Evolutionary conservation across 2,329 filamentous ascomycete species (phyloP).

Genomic region (Shiraia bambusicola): DNA sequence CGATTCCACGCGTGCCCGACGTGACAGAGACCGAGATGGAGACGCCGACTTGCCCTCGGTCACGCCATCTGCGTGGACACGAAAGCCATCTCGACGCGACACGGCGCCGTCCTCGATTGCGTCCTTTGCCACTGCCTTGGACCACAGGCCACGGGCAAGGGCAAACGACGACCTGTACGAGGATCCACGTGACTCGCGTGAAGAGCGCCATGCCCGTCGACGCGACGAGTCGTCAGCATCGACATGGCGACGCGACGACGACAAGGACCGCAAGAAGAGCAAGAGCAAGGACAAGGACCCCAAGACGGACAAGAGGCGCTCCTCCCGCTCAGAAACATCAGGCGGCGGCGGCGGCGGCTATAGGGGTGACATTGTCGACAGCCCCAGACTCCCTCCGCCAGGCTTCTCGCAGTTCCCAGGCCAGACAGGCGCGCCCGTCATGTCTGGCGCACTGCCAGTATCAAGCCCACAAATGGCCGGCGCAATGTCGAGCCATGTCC

Average conservation of each 20-base stretch:
- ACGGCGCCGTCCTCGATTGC: constrained; percentile 36
- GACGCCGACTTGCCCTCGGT: constrained; percentile 36
- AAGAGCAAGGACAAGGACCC: constrained; percentile 26
- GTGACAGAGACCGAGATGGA: constrained; percentile 28
- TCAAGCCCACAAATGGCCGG: constrained; percentile 22
- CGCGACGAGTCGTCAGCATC: constrained; percentile 32
- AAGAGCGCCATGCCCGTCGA: constrained; percentile 27
- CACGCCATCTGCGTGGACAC: constrained; percentile 38
- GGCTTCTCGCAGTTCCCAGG: constrained; percentile 41
- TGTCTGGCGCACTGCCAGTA: constrained; percentile 37
- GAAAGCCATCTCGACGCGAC: constrained; percentile 36
- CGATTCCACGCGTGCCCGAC: constrained; percentile 35
- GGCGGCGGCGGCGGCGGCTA: constrained; percentile 32
- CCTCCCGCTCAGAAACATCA: constrained; percentile 16
- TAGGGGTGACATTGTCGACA: constrained; percentile 36
- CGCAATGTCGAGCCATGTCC: constrained; percentile 51
- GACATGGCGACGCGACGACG: constrained; percentile 32
- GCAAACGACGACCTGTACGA: constrained; percentile 39
- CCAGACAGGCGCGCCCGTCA: constrained; percentile 37
- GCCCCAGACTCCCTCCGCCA: constrained; percentile 22
- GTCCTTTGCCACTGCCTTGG: constrained; percentile 45
- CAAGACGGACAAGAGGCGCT: constrained; percentile 34
- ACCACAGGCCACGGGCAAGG: constrained; percentile 29
- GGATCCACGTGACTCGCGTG: constrained; percentile 25
- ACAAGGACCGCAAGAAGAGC: constrained; percentile 31